These are phyloP conservation scores for Cryptosporidium sp. DNA, from an alignment of 169 alveolate genomes.

Conservation along the genomic window DNA sequence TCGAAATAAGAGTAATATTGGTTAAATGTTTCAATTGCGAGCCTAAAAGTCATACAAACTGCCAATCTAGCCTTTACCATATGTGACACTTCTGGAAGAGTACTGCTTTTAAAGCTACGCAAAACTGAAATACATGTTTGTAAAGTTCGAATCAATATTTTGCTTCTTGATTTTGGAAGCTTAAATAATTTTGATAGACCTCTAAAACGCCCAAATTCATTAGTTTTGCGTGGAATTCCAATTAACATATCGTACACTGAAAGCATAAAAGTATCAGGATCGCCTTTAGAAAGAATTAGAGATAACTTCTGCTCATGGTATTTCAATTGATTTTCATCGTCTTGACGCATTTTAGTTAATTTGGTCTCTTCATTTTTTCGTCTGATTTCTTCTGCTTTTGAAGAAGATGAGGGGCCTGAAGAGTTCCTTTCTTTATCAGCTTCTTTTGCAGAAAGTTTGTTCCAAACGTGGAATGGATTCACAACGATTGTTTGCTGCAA, in stretches of 20 bases:
- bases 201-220: conserved; percentile 64
- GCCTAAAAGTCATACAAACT: conserved; percentile 62
- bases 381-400: conserved; percentile 67
- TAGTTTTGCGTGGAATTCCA: conserved; percentile 66
- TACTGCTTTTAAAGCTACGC: conserved; percentile 67
- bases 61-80: conserved; percentile 70
- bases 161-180: conserved; percentile 61
- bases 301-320: conserved; percentile 42
- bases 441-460: conserved; percentile 22
- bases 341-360: conserved; percentile 51
- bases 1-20: conserved; percentile 46
- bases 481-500: conserved; percentile 69
- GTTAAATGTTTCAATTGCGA: conserved; percentile 49
- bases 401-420: conserved; percentile 2
- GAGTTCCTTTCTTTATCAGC: conserved; percentile 26
- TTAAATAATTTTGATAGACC: conserved; percentile 41
- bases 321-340: conserved; percentile 54
- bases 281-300: conserved; percentile 55
- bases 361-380: conserved; percentile 69
- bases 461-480: conserved; percentile 73
- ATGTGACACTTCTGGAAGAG: conserved; percentile 60
- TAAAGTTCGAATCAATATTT: conserved; percentile 33
- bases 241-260: conserved; percentile 62
- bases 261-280: conserved; percentile 73
- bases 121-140: conserved; percentile 44